These are phyloP conservation scores for Macrolepiota dolichaula DNA, from an alignment of 768 basidiomycete species.

Conservation along the genomic window DNA sequence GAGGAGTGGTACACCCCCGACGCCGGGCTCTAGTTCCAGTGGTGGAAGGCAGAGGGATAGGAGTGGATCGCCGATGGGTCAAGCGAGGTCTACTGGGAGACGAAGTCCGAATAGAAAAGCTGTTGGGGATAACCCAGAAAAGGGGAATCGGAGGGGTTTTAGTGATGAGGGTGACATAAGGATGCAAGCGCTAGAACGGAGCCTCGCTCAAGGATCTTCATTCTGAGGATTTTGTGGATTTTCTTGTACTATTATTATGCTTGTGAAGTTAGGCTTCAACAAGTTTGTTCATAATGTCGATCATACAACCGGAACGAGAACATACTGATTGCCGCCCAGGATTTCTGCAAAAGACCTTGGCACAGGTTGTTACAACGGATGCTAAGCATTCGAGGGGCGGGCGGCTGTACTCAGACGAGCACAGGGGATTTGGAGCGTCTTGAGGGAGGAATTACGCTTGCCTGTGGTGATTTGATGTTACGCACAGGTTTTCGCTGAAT, in stretches of 20 bases:
- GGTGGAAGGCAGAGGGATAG: constrained; percentile 25
- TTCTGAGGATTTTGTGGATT: neutral
- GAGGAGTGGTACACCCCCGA: constrained; percentile 34
- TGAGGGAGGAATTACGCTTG: no score
- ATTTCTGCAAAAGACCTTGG: no score
- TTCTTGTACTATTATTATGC: neutral
- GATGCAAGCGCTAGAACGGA: constrained; percentile 21
- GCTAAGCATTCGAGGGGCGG: no score
- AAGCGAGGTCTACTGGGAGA: constrained; percentile 1
- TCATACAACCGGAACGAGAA: no score
- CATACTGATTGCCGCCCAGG: no score
- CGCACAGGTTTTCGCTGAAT: no score
- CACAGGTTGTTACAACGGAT: no score
- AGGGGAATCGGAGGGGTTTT: constrained; percentile 3
- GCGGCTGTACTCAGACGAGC: no score
- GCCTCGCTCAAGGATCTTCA: constrained; percentile 14
- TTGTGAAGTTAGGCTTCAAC: neutral
- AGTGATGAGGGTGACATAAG: constrained; percentile 16
- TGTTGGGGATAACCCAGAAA: constrained; percentile 5
- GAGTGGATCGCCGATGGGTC: constrained; percentile 21
- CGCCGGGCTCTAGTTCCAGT: constrained; percentile 10
- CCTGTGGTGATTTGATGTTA: no score
- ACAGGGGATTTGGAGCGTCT: no score
- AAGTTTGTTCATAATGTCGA: neutral
- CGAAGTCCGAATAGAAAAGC: constrained; percentile 7